Evolutionary conservation across 495 filamentous ascomycete genomes (phyloP), one percentile per base, ranked within the genome.

Genomic region (Polyplosphaeria fusca): DNA sequence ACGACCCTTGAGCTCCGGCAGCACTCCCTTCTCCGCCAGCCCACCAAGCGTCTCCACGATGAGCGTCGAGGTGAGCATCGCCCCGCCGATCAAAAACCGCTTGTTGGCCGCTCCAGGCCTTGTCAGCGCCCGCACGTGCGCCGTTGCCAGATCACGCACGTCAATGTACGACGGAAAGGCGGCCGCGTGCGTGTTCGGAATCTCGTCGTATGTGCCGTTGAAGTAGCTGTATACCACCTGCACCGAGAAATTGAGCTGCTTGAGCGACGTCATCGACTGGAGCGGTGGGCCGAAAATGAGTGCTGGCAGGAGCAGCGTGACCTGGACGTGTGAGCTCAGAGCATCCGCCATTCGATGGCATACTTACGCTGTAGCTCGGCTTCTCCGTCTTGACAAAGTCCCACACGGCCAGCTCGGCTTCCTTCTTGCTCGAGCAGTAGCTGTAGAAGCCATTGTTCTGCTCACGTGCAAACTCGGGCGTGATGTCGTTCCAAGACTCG

Each of bases 361-460:
- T 20, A 25, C 45, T 7, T 42, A 60, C 56, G 19, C 2, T 39
- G 27, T 65, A 72, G 3, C 20, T 4, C 1, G 67, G 68, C 39
- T 65, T 57, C 30, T 58, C 60, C 4, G 39, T 55, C 45, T 66
- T 54, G 40, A 72, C 64, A 45, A 67, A 71, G 39, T 68, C 61
- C 68, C 70, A 70, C 22, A 70, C 45, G 24, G 64, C 68, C 1
- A 62, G 59, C 51, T 69, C 70, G 50, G 58, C 70, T 43, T 69
- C 64, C 50, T 69, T 72, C 56, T 71, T 72, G 61, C 61, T 66
- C 42, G 56, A 60, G 60, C 63, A 65, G 55, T 70, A 72, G 19
- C 37, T 60, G 52, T 65, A 49, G 47, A 65, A 71, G 20, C 47
- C 19, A 53, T 68, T 55, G 39, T 70, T 59, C 20, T 35, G 32